Base-by-base conservation (phyloP, 169 alveolate species). In the Eimeria sp. region DNA sequence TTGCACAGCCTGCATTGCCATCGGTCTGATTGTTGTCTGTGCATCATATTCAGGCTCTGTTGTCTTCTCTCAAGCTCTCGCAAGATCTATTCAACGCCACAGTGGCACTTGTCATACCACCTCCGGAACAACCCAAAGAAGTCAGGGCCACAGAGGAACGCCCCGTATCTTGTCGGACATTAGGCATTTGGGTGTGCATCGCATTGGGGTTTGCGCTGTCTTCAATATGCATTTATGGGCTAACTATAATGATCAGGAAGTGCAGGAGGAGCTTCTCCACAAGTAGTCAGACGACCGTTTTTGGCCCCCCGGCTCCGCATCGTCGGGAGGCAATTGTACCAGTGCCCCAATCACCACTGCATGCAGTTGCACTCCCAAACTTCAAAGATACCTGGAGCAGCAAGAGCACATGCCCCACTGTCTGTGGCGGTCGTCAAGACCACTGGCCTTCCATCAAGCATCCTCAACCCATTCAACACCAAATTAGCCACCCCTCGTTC, bases 301-400 rank as follows among this genome's bases (percentile, higher is more conserved):
- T 14, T 27, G 80, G 9, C 51, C 27, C 51, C 80, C 10, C 0
- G 51, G 10, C 51, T 27, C 80, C 49, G 5, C 80, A 49, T 5
- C 80, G 20, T 70, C 80, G 51, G 51, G 80, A 22, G 34, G 80
- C 4, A 70, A 27, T n/a, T 70, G 51, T 70, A 13, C 25, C 47
- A n/a, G n/a, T 25, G 4, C 80, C 80, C 47, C 51, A 27, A 34
- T 34, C 49, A 34, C 51, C 80, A 5, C 22, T 70, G 7, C 80
- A 70, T 34, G 80, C 80, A 9, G 51, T 70, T 70, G 80, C n/a
- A 25, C 80, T 47, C 80, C 80, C 80, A 70, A 70, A 30, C 80
- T 70, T 70, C 80, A 5, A 70, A 34, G 80, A 30, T 20, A 70
- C 49, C 47, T 0, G 49, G 34, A 34, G 49, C 80, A 70, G 51